Evolutionary conservation across 2,329 filamentous ascomycete species (phyloP).

Genomic region (Fusarium marasasianum): DNA sequence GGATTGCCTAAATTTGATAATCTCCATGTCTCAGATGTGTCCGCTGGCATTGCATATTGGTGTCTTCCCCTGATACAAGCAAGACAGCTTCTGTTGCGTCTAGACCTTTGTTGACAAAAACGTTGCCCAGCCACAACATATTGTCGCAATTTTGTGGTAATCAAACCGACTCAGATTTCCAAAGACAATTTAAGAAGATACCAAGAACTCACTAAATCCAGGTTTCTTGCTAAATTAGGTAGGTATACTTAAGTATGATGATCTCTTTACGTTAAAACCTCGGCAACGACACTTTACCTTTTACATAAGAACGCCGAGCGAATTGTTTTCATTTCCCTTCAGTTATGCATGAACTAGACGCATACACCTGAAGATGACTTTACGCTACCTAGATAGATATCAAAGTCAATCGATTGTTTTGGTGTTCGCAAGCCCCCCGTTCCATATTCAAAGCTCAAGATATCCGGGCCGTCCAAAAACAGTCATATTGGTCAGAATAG

Average conservation of each 20-base stretch:
- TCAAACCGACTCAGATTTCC: background rate
- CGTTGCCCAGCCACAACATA: slow-evolving; percentile 8
- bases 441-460: background rate
- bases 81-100: background rate
- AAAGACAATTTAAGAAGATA: background rate
- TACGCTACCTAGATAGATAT: background rate
- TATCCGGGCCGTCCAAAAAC: background rate
- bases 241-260: background rate
- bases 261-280: background rate
- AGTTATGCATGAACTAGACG: background rate
- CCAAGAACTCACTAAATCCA: background rate
- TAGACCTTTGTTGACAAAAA: background rate
- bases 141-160: background rate
- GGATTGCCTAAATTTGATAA: background rate
- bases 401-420: background rate
- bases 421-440: background rate
- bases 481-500: background rate
- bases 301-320: background rate
- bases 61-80: background rate
- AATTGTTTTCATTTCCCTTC: background rate
- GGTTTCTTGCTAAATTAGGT: background rate
- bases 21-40: background rate
- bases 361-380: background rate
- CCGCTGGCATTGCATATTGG: background rate
- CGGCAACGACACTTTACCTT: background rate